phyloP scores from a whole-genome alignment of 768 basidiomycete genomes.

The Boletus vinaceobasis region DNA sequence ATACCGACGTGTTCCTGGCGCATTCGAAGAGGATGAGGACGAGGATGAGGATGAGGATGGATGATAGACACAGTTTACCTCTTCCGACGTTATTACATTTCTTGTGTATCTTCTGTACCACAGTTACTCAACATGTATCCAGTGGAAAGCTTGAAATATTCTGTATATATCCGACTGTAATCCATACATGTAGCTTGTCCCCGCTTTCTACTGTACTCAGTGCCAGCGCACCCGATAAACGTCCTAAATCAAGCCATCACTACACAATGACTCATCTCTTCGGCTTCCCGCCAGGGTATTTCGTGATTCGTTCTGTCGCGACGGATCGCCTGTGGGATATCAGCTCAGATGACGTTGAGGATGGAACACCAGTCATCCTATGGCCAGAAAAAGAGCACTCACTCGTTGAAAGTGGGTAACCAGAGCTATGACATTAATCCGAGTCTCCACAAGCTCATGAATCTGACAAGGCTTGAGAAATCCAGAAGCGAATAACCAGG shows the following conservation, averaged over 20 bases:
- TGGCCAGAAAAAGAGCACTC: slow-evolving; percentile 75
- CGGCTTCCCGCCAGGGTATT: slow-evolving; percentile 39
- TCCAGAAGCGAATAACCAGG: slow-evolving; percentile 75
- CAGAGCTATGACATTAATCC: background rate
- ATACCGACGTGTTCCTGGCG: slow-evolving; percentile 24
- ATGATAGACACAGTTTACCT: background rate
- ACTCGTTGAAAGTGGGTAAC: slow-evolving; percentile 66
- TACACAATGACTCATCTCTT: slow-evolving; percentile 23
- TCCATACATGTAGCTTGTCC: background rate
- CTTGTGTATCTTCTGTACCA: background rate
- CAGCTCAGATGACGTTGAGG: slow-evolving; percentile 30
- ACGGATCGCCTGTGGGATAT: slow-evolving; percentile 38
- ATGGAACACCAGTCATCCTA: slow-evolving; percentile 49
- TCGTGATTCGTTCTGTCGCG: slow-evolving; percentile 37
- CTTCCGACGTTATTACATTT: background rate
- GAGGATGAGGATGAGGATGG: slow-evolving; percentile 15
- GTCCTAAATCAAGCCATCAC: background rate
- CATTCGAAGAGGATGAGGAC: slow-evolving; percentile 24
- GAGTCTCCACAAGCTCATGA: slow-evolving; percentile 11
- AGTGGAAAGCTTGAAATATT: background rate
- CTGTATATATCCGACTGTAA: background rate
- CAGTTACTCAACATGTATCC: background rate
- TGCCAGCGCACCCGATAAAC: slow-evolving; percentile 1
- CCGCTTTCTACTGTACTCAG: background rate
- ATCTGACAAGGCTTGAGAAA: slow-evolving; percentile 53